Base-by-base conservation (phyloP, 805 yeast genomes). In the Kodamaea neixiangensis region DNA sequence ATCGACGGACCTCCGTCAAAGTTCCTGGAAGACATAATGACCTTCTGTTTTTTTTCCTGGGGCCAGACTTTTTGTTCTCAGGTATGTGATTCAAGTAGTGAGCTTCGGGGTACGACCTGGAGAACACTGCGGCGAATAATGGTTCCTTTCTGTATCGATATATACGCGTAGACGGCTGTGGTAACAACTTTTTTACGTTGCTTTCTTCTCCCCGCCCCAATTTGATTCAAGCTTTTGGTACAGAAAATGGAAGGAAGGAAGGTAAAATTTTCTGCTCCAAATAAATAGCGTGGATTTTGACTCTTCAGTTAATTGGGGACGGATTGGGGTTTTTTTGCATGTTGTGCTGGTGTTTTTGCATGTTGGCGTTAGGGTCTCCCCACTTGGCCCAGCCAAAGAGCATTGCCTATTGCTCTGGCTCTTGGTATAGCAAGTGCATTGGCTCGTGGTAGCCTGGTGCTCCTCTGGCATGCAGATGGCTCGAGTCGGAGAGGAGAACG, bases 1-100 rank as follows among this genome's bases (percentile, higher is more conserved):
- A 74, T 71, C 7, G 76, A 67, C 11, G 78, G 78, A n/a, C 57
- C 59, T 17, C 55, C 39, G 40, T 56, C 57, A 39, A 56, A 54
- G 46, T 49, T 45, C 39, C 46, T 25, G 31, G 31, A 33, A 37
- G 55, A 45, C 51, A 48, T 52, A 31, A 10, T 39, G 15, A 6
- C 3, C 9, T 43, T n/a, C 17, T 15, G 18, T 42, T 17, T 20
- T 25, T n/a, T 29, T 15, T 14, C 22, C 17, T 20, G n/a, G 20
- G 31, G 29, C 25, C 37, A 13, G 39, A 11, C n/a, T 21, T 45
- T 31, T 31, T 45, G 11, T 17, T 38, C n/a, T 37, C 20, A 13
- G n/a, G 21, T 37, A 19, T 33, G 37, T n/a, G n/a, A n/a, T n/a
- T n/a, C n/a, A n/a, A n/a, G n/a, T n/a, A n/a, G n/a, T n/a, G n/a